Base-by-base conservation (phyloP, 345 rosid genomes). In the Zanthoxylum bungeanum region DNA sequence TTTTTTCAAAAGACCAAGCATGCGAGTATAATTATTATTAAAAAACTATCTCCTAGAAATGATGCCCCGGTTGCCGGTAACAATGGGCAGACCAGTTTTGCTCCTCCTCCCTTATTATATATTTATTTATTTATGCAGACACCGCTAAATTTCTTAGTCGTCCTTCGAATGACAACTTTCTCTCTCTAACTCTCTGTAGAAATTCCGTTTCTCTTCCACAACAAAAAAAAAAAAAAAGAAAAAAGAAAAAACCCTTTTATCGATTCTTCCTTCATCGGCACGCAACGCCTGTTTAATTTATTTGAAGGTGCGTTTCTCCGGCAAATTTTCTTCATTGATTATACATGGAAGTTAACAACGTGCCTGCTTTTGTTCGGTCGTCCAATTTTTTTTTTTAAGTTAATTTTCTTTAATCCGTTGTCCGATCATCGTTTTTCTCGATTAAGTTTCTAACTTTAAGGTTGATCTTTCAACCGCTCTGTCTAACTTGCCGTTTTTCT, bases 41-140 rank as follows among this genome's bases (percentile, higher is more conserved):
- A n/a, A n/a, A n/a, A n/a, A n/a, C n/a, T n/a, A n/a, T n/a, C n/a
- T n/a, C n/a, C n/a, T n/a, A n/a, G n/a, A n/a, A n/a, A n/a, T n/a
- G n/a, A n/a, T n/a, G n/a, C n/a, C n/a, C 47, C 70, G 79, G 79
- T 76, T 73, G 73, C 76, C 69, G 57, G 80, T 79, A 6, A 66
- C 17, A 19, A 60, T 64, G 60, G 77, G 77, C 77, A 58, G 65
- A 58, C 60, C 51, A 60, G 60, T 74, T 61, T 73, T 59, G n/a
- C n/a, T n/a, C n/a, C n/a, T n/a, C n/a, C n/a, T n/a, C n/a, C n/a
- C n/a, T n/a, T n/a, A n/a, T n/a, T n/a, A n/a, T n/a, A n/a, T n/a
- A n/a, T n/a, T n/a, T n/a, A n/a, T n/a, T n/a, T n/a, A n/a, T n/a
- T n/a, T n/a, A n/a, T n/a, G n/a, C n/a, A n/a, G n/a, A n/a, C n/a